Evolutionary conservation across 164 flowering plant genomes (phyloP).

Genomic region (Platanus orientalis): DNA sequence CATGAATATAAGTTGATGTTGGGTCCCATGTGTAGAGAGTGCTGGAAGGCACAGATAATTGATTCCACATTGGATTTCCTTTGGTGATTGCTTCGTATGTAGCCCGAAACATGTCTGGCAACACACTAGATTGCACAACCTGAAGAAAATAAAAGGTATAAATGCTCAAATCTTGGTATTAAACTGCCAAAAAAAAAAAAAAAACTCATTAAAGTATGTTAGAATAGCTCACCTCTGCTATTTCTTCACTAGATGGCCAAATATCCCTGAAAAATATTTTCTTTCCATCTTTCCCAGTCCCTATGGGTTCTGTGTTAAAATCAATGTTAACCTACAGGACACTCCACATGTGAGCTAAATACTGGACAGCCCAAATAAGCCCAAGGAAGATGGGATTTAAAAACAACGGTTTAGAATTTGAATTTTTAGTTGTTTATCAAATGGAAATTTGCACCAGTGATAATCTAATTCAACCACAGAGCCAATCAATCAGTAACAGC

Average conservation of each 20-base stretch:
- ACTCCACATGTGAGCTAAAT: background rate
- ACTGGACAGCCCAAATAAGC: background rate
- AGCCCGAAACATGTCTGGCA: constrained; percentile 66
- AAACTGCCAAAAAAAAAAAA: too few species aligned
- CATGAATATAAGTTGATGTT: constrained; percentile 61
- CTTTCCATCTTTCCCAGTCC: constrained; percentile 82
- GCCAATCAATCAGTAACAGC: too few species aligned
- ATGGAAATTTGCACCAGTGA: too few species aligned
- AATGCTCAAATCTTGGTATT: background rate
- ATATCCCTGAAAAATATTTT: constrained; percentile 73
- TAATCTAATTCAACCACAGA: too few species aligned
- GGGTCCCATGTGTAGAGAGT: constrained; percentile 64
- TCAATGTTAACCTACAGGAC: constrained; percentile 80
- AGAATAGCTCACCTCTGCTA: constrained; percentile 56
- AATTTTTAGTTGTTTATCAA: too few species aligned
- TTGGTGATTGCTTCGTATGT: constrained; percentile 72
- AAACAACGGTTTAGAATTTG: too few species aligned
- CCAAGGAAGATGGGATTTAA: too few species aligned
- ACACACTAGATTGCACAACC: constrained; percentile 68
- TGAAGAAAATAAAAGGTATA: constrained; percentile 16
- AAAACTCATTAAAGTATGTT: background rate
- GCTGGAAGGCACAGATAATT: constrained; percentile 53
- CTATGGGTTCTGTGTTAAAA: constrained; percentile 85
- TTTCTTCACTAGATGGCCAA: constrained; percentile 87
- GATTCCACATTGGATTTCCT: too few species aligned